Evolutionary conservation across 1,284 basidiomycete species (phyloP).

Genomic region (Gomphus sp.): DNA sequence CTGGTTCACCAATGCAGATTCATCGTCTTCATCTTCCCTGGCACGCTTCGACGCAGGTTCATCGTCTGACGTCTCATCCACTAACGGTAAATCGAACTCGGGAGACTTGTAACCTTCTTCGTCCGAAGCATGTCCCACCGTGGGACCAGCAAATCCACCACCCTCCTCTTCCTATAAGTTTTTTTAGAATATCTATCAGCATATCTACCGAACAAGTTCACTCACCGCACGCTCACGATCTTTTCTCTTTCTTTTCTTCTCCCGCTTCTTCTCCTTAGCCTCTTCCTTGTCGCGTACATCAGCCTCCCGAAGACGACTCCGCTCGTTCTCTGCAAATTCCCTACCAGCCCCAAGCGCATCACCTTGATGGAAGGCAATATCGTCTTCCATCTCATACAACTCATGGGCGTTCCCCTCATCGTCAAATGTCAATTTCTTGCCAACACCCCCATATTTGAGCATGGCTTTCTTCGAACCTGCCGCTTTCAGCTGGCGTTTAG

Average conservation of each 20-base stretch:
- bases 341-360: constrained; percentile 46
- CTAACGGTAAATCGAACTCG: constrained; percentile 49
- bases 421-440: constrained; percentile 72
- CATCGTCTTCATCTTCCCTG: constrained; percentile 17
- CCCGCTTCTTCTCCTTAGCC: constrained; percentile 80
- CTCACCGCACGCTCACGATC: constrained; percentile 68
- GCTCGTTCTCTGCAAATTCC: constrained; percentile 66
- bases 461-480: constrained; percentile 72
- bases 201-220: constrained; percentile 9
- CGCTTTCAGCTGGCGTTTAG: constrained; percentile 60
- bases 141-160: constrained; percentile 19
- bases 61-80: constrained; percentile 33
- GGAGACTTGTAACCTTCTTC: constrained; percentile 64
- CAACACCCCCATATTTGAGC: constrained; percentile 51
- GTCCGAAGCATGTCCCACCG: constrained; percentile 30
- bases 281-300: constrained; percentile 76
- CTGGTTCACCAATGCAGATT: constrained; percentile 34
- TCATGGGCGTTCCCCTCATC: constrained; percentile 76
- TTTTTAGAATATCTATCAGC: constrained; percentile 9
- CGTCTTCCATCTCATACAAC: constrained; percentile 72
- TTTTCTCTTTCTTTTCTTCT: constrained; percentile 81
- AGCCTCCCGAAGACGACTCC: constrained; percentile 57
- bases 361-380: constrained; percentile 56
- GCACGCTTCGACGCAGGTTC: constrained; percentile 31
- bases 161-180: constrained; percentile 13